A percentile compares a stretch with the other conserved stretches of the same genome.
phyloP scores from a whole-genome alignment of 2,329 filamentous ascomycete species.

The Pyrenophora graminea region DNA sequence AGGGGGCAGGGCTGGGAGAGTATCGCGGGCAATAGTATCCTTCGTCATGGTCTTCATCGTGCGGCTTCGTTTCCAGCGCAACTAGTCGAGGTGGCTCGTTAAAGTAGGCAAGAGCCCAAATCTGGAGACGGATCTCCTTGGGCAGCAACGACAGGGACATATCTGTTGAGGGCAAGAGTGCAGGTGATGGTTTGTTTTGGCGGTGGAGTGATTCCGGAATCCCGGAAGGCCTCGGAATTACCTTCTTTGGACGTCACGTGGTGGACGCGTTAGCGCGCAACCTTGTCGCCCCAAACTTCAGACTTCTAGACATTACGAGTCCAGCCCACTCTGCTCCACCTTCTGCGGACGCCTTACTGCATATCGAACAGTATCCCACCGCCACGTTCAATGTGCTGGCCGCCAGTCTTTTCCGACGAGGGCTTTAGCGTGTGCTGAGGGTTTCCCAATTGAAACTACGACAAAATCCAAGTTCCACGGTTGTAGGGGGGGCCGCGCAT shows the following conservation, averaged over 20 bases:
- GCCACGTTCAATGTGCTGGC: background rate
- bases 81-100: conserved; percentile 26
- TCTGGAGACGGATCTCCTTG: conserved; percentile 31
- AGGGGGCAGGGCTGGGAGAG: conserved; percentile 23
- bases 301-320: conserved; percentile 11
- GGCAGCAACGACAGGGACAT: conserved; percentile 29
- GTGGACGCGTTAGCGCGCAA: background rate
- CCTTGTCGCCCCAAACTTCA: conserved; percentile 2
- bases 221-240: conserved; percentile 2
- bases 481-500: background rate
- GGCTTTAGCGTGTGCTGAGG: conserved; percentile 4
- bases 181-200: too few species aligned
- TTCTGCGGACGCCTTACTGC: conserved; percentile 8
- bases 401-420: background rate
- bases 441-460: background rate
- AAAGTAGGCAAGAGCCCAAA: conserved; percentile 26
- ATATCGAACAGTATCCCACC: conserved; percentile 10
- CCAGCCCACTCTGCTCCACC: conserved; percentile 14
- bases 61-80: conserved; percentile 18
- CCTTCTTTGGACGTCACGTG: conserved; percentile 9
- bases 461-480: background rate
- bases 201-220: background rate
- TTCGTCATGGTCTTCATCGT: conserved; percentile 24
- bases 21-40: conserved; percentile 28
- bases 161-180: background rate